Base-by-base conservation (phyloP, 192 early-diverging fungal species). In the Coemansia sp. region DNA sequence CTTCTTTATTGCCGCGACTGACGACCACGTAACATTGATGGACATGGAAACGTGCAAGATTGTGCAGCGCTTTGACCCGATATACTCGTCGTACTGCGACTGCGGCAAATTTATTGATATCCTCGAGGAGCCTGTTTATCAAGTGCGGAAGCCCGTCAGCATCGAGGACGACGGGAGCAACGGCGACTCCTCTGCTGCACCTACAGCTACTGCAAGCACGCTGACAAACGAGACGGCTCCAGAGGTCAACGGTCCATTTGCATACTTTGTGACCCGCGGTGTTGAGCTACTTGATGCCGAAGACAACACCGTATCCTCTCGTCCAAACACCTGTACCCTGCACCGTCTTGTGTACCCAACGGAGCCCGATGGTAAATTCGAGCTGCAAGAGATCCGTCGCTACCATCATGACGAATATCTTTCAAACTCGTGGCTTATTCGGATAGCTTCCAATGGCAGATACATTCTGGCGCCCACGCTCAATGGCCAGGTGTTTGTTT, bases 381-480 rank as follows among this genome's bases (percentile, higher is more conserved):
- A 65, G 53, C 58, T 97, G 28, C 78, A 87, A 26, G 81, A 87
- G 60, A 80, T 95, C 42, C 80, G 86, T 46, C 79, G 81, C 40
- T 95, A 77, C 67, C 63, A 84, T 38, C 83, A 95, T 65, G 85
- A 86, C 36, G 82, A 88, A 80, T 95, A 87, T 51, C 59, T 80
- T 37, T 86, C 93, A 17, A 97, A 97, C 61, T 95, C 94, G 24
- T 97, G 94, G 94, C 73, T 92, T n/a, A 89, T 90, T 30, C 91
- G 92, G 27, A 79, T 97, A 23, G 61, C 89, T 0, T 84, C 85
- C 22, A 97, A 94, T 55, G 91, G 92, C 9, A 73, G 92, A 26
- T 93, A 94, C 43, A 48, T 97, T n/a, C 60, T 85, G 32, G 94
- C 93, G 20, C 93, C 93, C 1, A 95, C 93, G 2, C 85, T 88